These are phyloP conservation scores for Diaporthe ampelina DNA, from an alignment of 2,329 filamentous ascomycete genomes.

Conservation along the genomic window DNA sequence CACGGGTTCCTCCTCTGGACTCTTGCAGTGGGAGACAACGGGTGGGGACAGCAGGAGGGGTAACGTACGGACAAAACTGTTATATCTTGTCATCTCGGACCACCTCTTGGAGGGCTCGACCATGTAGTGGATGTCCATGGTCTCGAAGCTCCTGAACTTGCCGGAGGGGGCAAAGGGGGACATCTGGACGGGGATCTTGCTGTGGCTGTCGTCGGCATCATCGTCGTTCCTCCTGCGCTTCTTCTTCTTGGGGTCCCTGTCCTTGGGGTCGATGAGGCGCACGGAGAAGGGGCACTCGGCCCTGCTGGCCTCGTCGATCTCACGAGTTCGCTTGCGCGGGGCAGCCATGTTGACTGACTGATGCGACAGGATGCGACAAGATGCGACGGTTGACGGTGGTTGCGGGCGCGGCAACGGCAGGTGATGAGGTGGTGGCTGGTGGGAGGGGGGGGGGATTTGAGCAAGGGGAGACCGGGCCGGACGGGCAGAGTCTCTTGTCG, in stretches of 20 bases:
- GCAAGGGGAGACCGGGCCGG: conserved; percentile 10
- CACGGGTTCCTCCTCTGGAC: background rate
- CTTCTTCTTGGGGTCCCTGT: conserved; percentile 62
- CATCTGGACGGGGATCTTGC: conserved; percentile 63
- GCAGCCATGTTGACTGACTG: conserved; percentile 51
- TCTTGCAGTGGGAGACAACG: background rate
- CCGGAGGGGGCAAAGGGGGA: conserved; percentile 69
- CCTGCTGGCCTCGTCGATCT: conserved; percentile 62
- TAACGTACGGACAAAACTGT: conserved; percentile 70
- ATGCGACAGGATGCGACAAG: background rate
- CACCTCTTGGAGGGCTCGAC: conserved; percentile 67
- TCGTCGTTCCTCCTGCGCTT: conserved; percentile 60
- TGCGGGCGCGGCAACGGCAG: conserved; percentile 23
- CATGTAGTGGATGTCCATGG: conserved; percentile 68
- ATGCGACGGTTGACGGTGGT: conserved; percentile 4
- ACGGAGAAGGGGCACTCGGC: conserved; percentile 70
- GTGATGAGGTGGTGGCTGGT: conserved; percentile 36
- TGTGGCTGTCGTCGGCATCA: conserved; percentile 55
- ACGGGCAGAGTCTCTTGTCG: conserved; percentile 1
- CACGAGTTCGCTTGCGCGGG: conserved; percentile 66
- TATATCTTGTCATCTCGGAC: conserved; percentile 72
- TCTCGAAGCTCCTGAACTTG: conserved; percentile 67
- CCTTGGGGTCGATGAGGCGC: conserved; percentile 60
- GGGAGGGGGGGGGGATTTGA: background rate
- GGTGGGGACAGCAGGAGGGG: background rate